Evolutionary conservation across 148 eudicot genomes (phyloP), one percentile per base, ranked within the genome.

Genomic region (Amaranthus palmeri): DNA sequence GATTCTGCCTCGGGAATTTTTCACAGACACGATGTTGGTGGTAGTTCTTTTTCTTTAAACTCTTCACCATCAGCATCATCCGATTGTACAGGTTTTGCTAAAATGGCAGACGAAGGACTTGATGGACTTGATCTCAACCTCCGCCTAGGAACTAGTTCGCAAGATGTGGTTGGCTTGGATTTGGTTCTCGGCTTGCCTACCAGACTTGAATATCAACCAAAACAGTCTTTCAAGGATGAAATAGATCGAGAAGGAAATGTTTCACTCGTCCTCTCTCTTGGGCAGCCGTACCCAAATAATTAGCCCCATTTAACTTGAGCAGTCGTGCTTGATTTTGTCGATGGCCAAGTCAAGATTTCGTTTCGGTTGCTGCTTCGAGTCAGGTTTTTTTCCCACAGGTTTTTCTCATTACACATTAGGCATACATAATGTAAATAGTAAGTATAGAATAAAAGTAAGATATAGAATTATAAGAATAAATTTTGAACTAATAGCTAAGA

Each of bases 251-350:
- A 67, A 7, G n/a, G 10, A 36, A 47, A 67, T 59, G 48, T 78
- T 25, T 82, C 85, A 10, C 74, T 75, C 7, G 51, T 40, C 53
- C 85, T 82, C 67, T 78, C 82, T 10, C 82, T 82, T 7, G 81
- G 81, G 0, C 9, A 71, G 76, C 76, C 84, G 5, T 74, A 76
- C 50, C 42, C 76, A 11, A 69, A 52, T 68, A 58, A 47, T 36
- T 67, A 40, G 60, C 52, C 36, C 36, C 36, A 10, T n/a, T 8
- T 53, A 18, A 54, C 46, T 53, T 3, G 10, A 61, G 69, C 36
- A 25, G 36, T 25, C 36, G 54, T 44, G 68, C 8, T 5, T 5
- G 36, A 25, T 25, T 25, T 25, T 25, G 36, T 25, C 36, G 36
- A 62, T 6, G 15, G 61, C 64, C 56, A 44, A 52, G 64, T 43